Evolutionary conservation across 2,329 filamentous ascomycete genomes (phyloP), one percentile per base, ranked within the genome.

Genomic region (Exserohilum turcica): DNA sequence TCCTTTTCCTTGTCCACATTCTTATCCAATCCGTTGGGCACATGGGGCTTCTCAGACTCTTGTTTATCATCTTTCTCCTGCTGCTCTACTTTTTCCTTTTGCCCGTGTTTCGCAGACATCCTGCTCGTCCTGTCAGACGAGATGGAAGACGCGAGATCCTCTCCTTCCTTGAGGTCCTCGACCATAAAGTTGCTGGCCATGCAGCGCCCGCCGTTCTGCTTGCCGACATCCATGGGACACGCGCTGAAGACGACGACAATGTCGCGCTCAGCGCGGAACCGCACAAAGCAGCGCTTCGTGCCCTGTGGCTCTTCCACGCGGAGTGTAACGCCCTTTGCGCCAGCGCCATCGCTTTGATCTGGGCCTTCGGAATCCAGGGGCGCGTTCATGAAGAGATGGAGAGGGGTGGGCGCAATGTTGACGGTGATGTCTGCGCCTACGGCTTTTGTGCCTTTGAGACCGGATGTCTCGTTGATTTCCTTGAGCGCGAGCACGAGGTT

Each of bases 401-500:
- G 65, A 2, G 78, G 78, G 12, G 77, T 77, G 0, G 78, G 78
- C 12, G 77, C 76, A 44, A 72, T 75, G 54, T 80, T 79, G 62
- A 80, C 77, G 0, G 76, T 78, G 33, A 80, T 76, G 16, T 79
- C 77, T 6, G 78, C 77, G 19, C 78, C 78, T 3, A 80, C 71
- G 18, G 74, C 76, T 48, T 77, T 77, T 1, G 76, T 68, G 13
- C 78, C 78, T 50, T 79, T 78, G 16, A 80, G 62, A 0, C 78
- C 78, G 6, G 76, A 76, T 15, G 73, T 72, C 54, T 78, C 76
- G 62, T 80, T 80, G 29, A 80, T 63, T 54, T 80, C 77, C 46
- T 78, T 77, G 21, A 80, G 70, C 6, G 78, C 78, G 5, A 80
- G 72, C 1, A 80, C 78, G 3, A 80, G 72, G 57, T 80, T 80